A percentile compares a stretch with the other conserved stretches of the same genome.
Evolutionary conservation across 1,284 basidiomycete species (phyloP).

Genomic region (Gymnopus androsaceus): DNA sequence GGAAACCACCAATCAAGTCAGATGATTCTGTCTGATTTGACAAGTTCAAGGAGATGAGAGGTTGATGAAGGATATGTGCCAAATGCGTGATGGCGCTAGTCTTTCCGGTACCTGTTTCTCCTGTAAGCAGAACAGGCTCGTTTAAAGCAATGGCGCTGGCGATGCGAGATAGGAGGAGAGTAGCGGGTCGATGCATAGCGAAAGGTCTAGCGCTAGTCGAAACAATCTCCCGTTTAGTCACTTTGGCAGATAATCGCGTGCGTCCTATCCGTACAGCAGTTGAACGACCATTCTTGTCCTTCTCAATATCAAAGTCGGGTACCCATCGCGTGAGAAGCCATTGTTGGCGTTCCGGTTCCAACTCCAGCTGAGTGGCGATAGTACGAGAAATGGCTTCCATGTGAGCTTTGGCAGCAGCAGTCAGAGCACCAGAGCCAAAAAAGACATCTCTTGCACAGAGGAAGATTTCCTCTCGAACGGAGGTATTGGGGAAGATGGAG

Average conservation of each 20-base stretch:
- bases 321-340: constrained; percentile 61
- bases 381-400: constrained; percentile 49
- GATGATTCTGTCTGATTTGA: constrained; percentile 97
- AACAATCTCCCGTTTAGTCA: constrained; percentile 37
- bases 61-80: constrained; percentile 76
- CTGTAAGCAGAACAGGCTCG: constrained; percentile 92
- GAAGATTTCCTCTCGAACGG: constrained; percentile 87
- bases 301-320: constrained; percentile 71
- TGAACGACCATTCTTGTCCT: constrained; percentile 61
- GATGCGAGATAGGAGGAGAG: constrained; percentile 81
- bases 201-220: constrained; percentile 62
- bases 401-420: constrained; percentile 54
- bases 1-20: constrained; percentile 94
- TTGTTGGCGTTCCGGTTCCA: constrained; percentile 60
- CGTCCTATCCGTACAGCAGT: constrained; percentile 60
- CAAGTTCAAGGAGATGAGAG: constrained; percentile 88
- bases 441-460: constrained; percentile 92
- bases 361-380: constrained; percentile 65
- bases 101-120: constrained; percentile 99
- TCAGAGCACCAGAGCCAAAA: constrained; percentile 72
- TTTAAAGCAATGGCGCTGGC: constrained; percentile 71
- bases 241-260: constrained; percentile 51
- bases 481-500: constrained; percentile 69
- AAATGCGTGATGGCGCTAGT: constrained; percentile 92
- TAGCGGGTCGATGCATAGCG: constrained; percentile 87